Evolutionary conservation across 2,329 filamentous ascomycete species (phyloP), one percentile per base, ranked within the genome.

Genomic region (Chrysoporthe puriensis): DNA sequence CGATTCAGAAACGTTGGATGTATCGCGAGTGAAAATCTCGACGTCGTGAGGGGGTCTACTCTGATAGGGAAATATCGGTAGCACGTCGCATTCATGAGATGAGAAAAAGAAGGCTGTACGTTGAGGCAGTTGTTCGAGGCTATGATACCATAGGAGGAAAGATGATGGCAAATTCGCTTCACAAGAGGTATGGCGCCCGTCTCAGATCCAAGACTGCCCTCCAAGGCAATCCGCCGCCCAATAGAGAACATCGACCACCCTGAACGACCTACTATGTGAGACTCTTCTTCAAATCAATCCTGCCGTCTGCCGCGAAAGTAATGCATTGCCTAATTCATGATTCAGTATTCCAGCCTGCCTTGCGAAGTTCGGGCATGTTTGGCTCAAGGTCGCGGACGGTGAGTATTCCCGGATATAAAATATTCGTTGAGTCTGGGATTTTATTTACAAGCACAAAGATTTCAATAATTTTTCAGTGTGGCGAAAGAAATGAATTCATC

Each of bases 1-100:
- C 13, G 95, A 99, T 79, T 83, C 88, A 58, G 94, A 98, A 79
- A 96, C 92, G 1, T 78, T 97, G 69, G 92, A 94, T 59, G 89
- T 92, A 0, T 90, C 94, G 72, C 82, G 86, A 61, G 82, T 97
- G 32, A 89, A 87, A 74, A 86, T 89, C 84, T 88, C 64, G 67
- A 70, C 57, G 65, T 73, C 16, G 69, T 72, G 34, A 74, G 26
- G n/a, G 14, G 26, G 26, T 34, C 43, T 5, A 44, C 4, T 32
- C 68, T 57, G 54, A 48, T 50, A 62, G 34, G 65, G 48, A 50
- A 50, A 32, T 44, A 65, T 42, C 2, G n/a, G n/a, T 14, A 44
- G 40, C 34, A 18, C 3, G 7, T 63, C 11, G 34, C 21, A 57
- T 26, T 13, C 2, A 59, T 43, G 40, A 60, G 56, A 48, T 52